phyloP scores from a whole-genome alignment of 352 stramenopile genomes.

The Phytophthora citrophthora region DNA sequence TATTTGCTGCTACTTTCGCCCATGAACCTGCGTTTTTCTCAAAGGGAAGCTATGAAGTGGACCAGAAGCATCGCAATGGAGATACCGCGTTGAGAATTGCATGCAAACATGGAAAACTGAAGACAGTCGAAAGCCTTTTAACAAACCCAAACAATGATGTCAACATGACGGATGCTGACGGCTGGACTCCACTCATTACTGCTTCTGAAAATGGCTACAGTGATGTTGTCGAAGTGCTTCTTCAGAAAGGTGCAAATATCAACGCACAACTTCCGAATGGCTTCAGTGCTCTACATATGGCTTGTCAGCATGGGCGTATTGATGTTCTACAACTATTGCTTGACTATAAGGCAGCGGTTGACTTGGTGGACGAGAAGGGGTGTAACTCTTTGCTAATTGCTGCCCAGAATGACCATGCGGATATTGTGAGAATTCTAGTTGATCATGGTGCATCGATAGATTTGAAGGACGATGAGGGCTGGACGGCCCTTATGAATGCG shows the following conservation, averaged over 20 bases:
- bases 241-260: slow-evolving; percentile 1
- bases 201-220: slow-evolving; percentile 1
- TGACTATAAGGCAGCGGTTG: neutral
- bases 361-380: neutral
- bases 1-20: no score
- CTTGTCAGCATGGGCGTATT: neutral
- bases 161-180: slow-evolving; percentile 10
- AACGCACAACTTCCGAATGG: slow-evolving; percentile 8
- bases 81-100: no score
- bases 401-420: neutral
- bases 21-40: no score
- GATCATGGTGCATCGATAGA: neutral
- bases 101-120: no score
- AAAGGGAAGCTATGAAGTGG: no score
- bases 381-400: neutral
- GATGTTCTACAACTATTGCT: neutral
- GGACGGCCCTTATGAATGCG: neutral
- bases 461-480: neutral
- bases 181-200: slow-evolving; percentile 19
- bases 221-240: slow-evolving; percentile 8
- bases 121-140: neutral
- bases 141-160: slow-evolving; percentile 19
- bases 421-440: neutral
- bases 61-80: no score
- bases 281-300: neutral